phyloP scores from a whole-genome alignment of 2,329 filamentous ascomycete species.

The Biscogniauxia sp. region DNA sequence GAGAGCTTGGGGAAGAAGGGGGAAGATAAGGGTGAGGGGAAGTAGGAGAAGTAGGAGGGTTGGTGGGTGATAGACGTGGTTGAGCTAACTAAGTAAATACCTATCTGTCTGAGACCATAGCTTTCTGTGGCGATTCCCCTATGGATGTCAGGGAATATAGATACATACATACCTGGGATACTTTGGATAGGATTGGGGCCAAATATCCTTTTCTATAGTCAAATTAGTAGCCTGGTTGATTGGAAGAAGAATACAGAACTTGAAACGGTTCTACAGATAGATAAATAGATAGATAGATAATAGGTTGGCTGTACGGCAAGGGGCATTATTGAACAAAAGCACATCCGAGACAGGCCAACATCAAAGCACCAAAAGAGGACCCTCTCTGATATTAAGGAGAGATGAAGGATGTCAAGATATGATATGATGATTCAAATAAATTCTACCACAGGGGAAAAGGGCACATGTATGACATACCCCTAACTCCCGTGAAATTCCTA shows the following conservation, averaged over 20 bases:
- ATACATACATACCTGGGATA: too few species aligned
- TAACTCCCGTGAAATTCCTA: not conserved
- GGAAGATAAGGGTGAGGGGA: not conserved
- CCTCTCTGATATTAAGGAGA: not conserved
- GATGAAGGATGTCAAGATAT: not conserved
- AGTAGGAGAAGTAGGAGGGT: not conserved
- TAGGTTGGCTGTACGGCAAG: not conserved
- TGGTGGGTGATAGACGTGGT: not conserved
- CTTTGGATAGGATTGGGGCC: too few species aligned
- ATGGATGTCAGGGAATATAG: too few species aligned
- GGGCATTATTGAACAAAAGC: not conserved
- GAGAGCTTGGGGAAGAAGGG: constrained; percentile 22
- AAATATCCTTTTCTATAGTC: not conserved
- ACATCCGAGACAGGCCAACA: not conserved
- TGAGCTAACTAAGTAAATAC: too few species aligned
- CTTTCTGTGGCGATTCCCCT: too few species aligned
- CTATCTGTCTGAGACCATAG: too few species aligned
- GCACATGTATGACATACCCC: not conserved
- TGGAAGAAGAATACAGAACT: not conserved
- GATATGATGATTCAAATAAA: not conserved
- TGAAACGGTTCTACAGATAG: not conserved
- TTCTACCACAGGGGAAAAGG: not conserved
- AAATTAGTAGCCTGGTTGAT: not conserved
- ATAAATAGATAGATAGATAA: not conserved
- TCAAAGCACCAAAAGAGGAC: too few species aligned